phyloP scores from a whole-genome alignment of 331 rosid genomes.

The Malus hybrid region DNA sequence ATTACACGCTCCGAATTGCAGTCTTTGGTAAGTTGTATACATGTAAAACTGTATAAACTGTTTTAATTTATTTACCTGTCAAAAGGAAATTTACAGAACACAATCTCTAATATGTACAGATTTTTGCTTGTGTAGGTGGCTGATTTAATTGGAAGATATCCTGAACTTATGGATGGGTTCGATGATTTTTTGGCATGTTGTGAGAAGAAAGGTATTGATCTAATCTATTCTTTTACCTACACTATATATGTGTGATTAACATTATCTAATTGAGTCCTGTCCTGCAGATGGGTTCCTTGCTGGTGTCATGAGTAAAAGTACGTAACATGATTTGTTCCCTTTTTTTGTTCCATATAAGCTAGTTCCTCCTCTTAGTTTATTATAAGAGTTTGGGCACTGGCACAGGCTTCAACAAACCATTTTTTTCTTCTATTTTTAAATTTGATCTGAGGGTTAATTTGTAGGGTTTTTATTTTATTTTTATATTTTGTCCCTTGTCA shows the following conservation, averaged over 20 bases:
- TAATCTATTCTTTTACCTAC: slow-evolving; percentile 16
- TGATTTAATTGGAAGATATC: slow-evolving; percentile 82
- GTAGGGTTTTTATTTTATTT: neutral
- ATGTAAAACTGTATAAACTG: neutral
- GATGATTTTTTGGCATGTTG: slow-evolving; percentile 80
- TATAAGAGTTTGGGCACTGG: slow-evolving; percentile 9
- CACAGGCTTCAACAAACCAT: neutral
- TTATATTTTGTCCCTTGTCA: neutral
- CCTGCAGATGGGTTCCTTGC: slow-evolving; percentile 97
- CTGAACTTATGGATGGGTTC: slow-evolving; percentile 89
- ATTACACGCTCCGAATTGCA: slow-evolving; percentile 81
- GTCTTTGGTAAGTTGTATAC: slow-evolving; percentile 58
- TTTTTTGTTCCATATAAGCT: slow-evolving; percentile 18
- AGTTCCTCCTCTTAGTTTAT: slow-evolving; percentile 15
- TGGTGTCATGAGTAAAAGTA: slow-evolving; percentile 95
- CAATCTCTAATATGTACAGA: slow-evolving; percentile 1
- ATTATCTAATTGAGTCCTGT: slow-evolving; percentile 42
- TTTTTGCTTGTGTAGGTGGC: slow-evolving; percentile 49
- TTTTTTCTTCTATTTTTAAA: neutral
- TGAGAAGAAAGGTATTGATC: slow-evolving; percentile 85
- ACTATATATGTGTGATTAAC: slow-evolving; percentile 11
- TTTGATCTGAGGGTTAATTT: neutral
- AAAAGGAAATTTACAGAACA: neutral
- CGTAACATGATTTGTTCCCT: slow-evolving; percentile 33
- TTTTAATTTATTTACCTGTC: neutral